A percentile compares a stretch with the other conserved stretches of the same genome.
Conservation (phyloP, 2,329 filamentous ascomycete genomes). For the Metarhizium humberi region DNA sequence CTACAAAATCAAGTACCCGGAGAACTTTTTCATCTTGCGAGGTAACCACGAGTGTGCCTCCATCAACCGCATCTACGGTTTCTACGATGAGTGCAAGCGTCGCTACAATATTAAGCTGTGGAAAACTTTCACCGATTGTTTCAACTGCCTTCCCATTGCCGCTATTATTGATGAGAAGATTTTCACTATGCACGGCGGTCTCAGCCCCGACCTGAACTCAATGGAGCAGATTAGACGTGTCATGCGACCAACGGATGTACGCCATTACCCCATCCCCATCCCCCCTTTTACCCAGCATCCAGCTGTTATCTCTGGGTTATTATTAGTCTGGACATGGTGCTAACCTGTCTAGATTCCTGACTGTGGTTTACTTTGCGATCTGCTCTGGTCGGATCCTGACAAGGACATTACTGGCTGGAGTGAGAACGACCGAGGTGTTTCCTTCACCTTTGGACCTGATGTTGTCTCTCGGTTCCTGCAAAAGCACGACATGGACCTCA, state of each 20-base stretch:
- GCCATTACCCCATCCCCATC: conserved; percentile 27
- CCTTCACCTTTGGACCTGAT: conserved; percentile 95
- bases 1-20: conserved; percentile 99
- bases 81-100: conserved; percentile 99
- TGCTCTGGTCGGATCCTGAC: conserved; percentile 97
- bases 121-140: conserved; percentile 99
- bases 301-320: conserved; percentile 7
- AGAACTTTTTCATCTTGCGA: conserved; percentile 98
- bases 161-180: conserved; percentile 99
- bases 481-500: conserved; percentile 99
- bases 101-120: conserved; percentile 99
- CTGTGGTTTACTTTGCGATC: conserved; percentile 92
- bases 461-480: conserved; percentile 95
- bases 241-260: conserved; percentile 97
- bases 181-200: conserved; percentile 97
- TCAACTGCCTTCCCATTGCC: conserved; percentile 97
- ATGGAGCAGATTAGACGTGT: conserved; percentile 99
- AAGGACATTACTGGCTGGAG: conserved; percentile 99
- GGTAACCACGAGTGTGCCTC: conserved; percentile 99
- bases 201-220: conserved; percentile 95
- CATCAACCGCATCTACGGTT: conserved; percentile 98
- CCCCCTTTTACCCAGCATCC: no score
- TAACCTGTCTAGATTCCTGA: conserved; percentile 70
- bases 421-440: conserved; percentile 97
- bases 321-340: conserved; percentile 10